Evolutionary conservation across 2,329 filamentous ascomycete species (phyloP).

Genomic region (Fusarium camptoceras): DNA sequence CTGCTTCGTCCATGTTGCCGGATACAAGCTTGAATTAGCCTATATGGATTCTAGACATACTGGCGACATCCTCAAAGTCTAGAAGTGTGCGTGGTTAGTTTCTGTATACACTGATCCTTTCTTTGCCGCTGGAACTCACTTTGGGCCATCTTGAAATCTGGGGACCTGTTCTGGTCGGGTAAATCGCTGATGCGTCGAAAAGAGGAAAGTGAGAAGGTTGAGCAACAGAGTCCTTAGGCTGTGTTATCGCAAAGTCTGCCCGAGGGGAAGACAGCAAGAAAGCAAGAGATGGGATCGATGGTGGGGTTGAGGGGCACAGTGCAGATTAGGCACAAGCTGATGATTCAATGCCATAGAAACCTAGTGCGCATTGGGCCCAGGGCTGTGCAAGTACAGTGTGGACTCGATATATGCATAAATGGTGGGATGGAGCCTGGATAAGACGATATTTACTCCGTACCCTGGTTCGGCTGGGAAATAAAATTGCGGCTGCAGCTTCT

Average conservation of each 20-base stretch:
- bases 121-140: conserved; percentile 33
- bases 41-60: conserved; percentile 51
- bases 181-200: conserved; percentile 17
- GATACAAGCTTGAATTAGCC: conserved; percentile 1
- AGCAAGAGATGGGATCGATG: conserved; percentile 46
- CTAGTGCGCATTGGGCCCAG: background rate
- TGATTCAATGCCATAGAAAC: conserved; percentile 25
- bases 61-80: conserved; percentile 61
- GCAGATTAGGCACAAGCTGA: conserved; percentile 47
- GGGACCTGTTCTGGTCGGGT: conserved; percentile 26
- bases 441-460: conserved; percentile 36
- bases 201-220: background rate
- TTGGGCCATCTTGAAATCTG: conserved; percentile 44
- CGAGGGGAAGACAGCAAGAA: conserved; percentile 39
- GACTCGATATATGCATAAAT: conserved; percentile 46
- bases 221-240: conserved; percentile 22
- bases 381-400: conserved; percentile 39
- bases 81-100: conserved; percentile 46
- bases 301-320: conserved; percentile 55
- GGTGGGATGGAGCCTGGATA: conserved; percentile 44
- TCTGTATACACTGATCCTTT: conserved; percentile 1
- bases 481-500: conserved; percentile 26
- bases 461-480: conserved; percentile 20
- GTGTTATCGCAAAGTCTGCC: conserved; percentile 53
- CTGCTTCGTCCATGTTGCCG: background rate